Conservation (phyloP, 2,329 filamentous ascomycete species). For the Pseudocercospora fijiensis region DNA sequence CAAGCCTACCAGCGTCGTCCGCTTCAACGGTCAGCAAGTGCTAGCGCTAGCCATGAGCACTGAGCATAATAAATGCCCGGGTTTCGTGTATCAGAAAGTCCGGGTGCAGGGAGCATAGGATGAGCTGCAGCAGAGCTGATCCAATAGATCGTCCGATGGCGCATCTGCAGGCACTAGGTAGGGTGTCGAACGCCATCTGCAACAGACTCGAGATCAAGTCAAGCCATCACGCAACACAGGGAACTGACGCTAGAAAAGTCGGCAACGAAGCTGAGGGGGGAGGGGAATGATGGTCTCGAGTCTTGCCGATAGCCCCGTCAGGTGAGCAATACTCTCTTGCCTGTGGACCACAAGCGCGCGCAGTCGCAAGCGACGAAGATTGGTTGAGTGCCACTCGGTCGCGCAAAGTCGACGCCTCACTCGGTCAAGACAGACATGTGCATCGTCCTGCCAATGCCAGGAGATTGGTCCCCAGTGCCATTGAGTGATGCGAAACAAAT, state of each 20-base stretch:
- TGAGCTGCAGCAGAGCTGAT: conserved; percentile 5
- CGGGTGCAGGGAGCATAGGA: conserved; percentile 9
- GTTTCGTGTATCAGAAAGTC: conserved; percentile 11
- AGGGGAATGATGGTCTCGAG: background rate
- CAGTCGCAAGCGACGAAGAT: conserved; percentile 1
- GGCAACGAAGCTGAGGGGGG: background rate
- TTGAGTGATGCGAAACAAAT: conserved; percentile 2
- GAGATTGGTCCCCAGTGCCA: background rate
- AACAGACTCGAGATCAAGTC: conserved; percentile 6
- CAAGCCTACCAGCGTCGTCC: conserved; percentile 8
- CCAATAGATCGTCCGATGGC: conserved; percentile 2
- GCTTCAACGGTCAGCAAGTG: background rate
- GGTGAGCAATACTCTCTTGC: background rate
- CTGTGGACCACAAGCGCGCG: background rate
- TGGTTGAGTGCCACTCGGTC: conserved; percentile 18
- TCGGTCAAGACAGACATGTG: conserved; percentile 2
- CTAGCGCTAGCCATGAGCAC: background rate
- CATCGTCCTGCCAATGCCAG: conserved; percentile 5
- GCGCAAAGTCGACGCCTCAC: conserved; percentile 12
- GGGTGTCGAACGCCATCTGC: conserved; percentile 5
- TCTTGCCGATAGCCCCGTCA: conserved; percentile 12
- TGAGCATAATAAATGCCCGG: background rate
- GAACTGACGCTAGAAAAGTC: background rate
- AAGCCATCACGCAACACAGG: conserved; percentile 8
- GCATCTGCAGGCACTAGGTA: conserved; percentile 4